A percentile compares a stretch with the other conserved stretches of the same genome.
Conservation (phyloP, 805 yeast genomes). For the Ogataea pilisensis region DNA sequence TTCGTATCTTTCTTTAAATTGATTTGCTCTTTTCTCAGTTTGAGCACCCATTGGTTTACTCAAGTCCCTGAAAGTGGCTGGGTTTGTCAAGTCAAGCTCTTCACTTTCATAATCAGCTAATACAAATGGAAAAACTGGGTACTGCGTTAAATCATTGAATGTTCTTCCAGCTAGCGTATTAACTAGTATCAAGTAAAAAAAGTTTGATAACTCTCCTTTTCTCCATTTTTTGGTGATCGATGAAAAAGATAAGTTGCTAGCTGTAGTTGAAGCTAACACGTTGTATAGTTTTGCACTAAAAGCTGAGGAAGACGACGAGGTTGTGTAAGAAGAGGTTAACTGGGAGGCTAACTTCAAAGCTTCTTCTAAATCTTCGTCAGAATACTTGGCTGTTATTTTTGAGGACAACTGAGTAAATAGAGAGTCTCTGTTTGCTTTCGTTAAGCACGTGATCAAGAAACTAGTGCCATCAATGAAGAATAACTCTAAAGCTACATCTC, state of each 20-base stretch:
- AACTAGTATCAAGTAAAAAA: slow-evolving; percentile 72
- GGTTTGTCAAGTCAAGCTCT: slow-evolving; percentile 59
- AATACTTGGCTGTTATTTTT: slow-evolving; percentile 44
- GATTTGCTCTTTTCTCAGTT: slow-evolving; percentile 49
- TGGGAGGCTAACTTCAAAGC: slow-evolving; percentile 48
- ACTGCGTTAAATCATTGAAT: slow-evolving; percentile 83
- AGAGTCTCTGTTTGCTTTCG: slow-evolving; percentile 49
- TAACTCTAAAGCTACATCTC: slow-evolving; percentile 80
- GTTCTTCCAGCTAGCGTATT: slow-evolving; percentile 88
- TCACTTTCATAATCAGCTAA: slow-evolving; percentile 77
- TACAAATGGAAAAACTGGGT: slow-evolving; percentile 92
- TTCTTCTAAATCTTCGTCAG: slow-evolving; percentile 52
- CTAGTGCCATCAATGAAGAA: slow-evolving; percentile 73
- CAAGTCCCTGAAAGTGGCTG: slow-evolving; percentile 64
- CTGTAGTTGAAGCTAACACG: slow-evolving; percentile 34
- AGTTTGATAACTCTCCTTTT: slow-evolving; percentile 75
- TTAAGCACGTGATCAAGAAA: slow-evolving; percentile 60
- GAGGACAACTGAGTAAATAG: slow-evolving; percentile 47
- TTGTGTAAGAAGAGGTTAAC: slow-evolving; percentile 15
- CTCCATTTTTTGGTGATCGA: slow-evolving; percentile 69
- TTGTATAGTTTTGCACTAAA: slow-evolving; percentile 41
- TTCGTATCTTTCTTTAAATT: slow-evolving; percentile 68
- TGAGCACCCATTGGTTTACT: slow-evolving; percentile 94
- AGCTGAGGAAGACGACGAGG: slow-evolving; percentile 10
- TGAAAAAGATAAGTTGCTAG: slow-evolving; percentile 30